A percentile compares a stretch with the other conserved stretches of the same genome.
phyloP scores from a whole-genome alignment of 768 basidiomycete species.

The Epithele typhae region DNA sequence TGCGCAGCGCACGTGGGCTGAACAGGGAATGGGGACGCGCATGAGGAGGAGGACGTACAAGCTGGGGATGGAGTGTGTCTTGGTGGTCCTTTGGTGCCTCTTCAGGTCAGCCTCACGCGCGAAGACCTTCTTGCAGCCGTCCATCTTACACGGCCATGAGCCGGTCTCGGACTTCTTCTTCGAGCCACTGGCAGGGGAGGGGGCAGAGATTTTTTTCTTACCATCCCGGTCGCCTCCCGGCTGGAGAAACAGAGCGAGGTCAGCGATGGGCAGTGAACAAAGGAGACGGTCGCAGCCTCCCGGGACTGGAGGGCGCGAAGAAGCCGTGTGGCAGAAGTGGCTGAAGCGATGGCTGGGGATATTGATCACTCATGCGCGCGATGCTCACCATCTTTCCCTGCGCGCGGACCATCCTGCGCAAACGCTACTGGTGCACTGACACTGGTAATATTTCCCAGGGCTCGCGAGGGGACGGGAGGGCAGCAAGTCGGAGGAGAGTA shows the following conservation, averaged over 20 bases:
- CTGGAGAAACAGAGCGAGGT: slow-evolving; percentile 17
- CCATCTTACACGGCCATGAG: slow-evolving; percentile 77
- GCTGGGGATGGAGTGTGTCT: slow-evolving; percentile 67
- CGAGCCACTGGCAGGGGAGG: slow-evolving; percentile 4
- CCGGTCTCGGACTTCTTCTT: slow-evolving; percentile 52
- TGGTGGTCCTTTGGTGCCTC: slow-evolving; percentile 77
- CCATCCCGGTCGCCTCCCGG: slow-evolving; percentile 40
- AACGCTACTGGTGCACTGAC: no score
- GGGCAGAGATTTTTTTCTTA: slow-evolving; percentile 34
- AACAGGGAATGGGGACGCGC: no score
- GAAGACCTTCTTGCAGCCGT: slow-evolving; percentile 79
- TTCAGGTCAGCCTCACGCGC: slow-evolving; percentile 80
- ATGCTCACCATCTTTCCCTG: slow-evolving; percentile 31
- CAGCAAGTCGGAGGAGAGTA: no score
- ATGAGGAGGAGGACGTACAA: slow-evolving; percentile 40
- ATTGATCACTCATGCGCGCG: slow-evolving; percentile 10
- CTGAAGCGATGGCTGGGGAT: slow-evolving; percentile 22
- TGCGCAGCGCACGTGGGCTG: no score
- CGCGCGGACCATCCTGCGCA: slow-evolving; percentile 20
- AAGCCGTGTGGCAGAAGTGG: slow-evolving; percentile 23
- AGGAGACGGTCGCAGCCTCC: slow-evolving; percentile 21
- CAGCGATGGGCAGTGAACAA: slow-evolving; percentile 2
- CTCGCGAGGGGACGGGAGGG: no score
- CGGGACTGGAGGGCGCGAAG: slow-evolving; percentile 6
- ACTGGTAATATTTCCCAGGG: no score